phyloP scores from a whole-genome alignment of 1,139 yeast genomes.

The Geotrichum restrictum region DNA sequence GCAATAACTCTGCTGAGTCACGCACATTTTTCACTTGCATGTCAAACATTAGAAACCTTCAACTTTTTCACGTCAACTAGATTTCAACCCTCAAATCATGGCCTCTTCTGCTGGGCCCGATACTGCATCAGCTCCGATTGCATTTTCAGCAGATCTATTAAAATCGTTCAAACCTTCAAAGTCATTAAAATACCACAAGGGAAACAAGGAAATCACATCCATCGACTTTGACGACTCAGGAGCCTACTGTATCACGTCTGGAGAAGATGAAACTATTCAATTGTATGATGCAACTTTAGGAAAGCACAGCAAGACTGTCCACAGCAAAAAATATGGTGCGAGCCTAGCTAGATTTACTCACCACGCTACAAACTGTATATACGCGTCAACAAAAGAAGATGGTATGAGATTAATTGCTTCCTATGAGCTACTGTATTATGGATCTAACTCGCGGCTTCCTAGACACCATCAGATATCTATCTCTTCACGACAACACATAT shows the following conservation, averaged over 20 bases:
- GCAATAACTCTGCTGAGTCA: too few species aligned
- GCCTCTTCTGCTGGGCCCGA: too few species aligned
- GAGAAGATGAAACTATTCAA: constrained; percentile 74
- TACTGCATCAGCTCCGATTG: constrained; percentile 15
- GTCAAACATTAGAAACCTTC: too few species aligned
- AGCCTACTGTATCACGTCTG: constrained; percentile 65
- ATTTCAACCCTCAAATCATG: too few species aligned
- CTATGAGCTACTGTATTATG: not conserved
- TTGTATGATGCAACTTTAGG: constrained; percentile 77
- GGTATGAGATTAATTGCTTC: constrained; percentile 43
- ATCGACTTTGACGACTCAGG: constrained; percentile 85
- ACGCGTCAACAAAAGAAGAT: constrained; percentile 79
- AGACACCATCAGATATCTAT: constrained; percentile 55
- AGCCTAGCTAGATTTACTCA: constrained; percentile 84
- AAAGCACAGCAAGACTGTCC: constrained; percentile 48
- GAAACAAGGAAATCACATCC: constrained; percentile 59
- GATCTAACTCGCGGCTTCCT: not conserved
- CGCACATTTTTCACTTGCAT: too few species aligned
- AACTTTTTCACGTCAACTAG: too few species aligned
- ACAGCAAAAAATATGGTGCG: constrained; percentile 88
- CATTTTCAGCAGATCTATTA: constrained; percentile 45
- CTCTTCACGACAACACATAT: constrained; percentile 73
- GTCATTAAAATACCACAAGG: constrained; percentile 54
- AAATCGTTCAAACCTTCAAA: constrained; percentile 54
- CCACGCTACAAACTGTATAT: constrained; percentile 65